A percentile compares a stretch with the other conserved stretches of the same genome.
Evolutionary conservation across 257 asterid genomes (phyloP).

Genomic region (Catharanthus roseus): DNA sequence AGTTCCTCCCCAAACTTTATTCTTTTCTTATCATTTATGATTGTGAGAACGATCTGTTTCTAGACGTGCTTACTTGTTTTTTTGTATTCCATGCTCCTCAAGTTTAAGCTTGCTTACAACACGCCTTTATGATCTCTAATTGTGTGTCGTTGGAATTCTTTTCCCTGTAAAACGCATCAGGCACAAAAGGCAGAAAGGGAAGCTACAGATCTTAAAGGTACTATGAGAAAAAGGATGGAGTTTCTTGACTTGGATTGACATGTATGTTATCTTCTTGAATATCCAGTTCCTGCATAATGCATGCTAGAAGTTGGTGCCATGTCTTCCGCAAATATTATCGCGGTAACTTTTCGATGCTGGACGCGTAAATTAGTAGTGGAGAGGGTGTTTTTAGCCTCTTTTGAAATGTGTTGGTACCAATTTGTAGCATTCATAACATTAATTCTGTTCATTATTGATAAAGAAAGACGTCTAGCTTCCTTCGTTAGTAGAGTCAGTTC

Average conservation of each 20-base stretch:
- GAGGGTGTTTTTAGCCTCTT: conserved; percentile 8
- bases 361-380: conserved; percentile 7
- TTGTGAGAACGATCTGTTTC: neutral
- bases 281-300: conserved; percentile 18
- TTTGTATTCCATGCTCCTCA: no score
- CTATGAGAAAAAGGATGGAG: conserved; percentile 88
- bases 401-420: conserved; percentile 2
- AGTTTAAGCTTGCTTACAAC: neutral
- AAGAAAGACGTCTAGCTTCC: no score
- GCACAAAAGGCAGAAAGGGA: conserved; percentile 85
- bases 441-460: neutral
- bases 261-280: conserved; percentile 1
- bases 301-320: conserved; percentile 16
- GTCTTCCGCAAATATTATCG: conserved; percentile 37
- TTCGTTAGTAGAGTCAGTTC: neutral
- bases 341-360: conserved; percentile 21
- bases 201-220: conserved; percentile 77
- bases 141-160: neutral
- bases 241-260: conserved; percentile 77
- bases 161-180: conserved; percentile 23
- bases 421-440: conserved; percentile 25
- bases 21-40: neutral
- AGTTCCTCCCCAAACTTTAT: no score
- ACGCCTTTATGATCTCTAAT: neutral
- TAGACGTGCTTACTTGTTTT: no score